These are phyloP conservation scores for Ceriops decandra DNA, from an alignment of 345 rosid species.

Conservation along the genomic window DNA sequence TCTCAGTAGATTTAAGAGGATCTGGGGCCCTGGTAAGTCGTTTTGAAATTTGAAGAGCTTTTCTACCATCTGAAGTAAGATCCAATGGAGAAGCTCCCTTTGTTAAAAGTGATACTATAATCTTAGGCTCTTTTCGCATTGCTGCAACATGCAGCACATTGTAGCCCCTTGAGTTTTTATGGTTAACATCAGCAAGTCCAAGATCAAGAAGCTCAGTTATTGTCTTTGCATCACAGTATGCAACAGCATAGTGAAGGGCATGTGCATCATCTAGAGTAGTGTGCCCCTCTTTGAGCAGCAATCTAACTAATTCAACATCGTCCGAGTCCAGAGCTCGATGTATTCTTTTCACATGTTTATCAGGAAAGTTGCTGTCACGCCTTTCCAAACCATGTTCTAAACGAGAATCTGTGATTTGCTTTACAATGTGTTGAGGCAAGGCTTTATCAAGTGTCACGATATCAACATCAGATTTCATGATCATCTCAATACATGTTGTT, in stretches of 20 bases:
- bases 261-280: conserved; percentile 60
- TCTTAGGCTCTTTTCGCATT: conserved; percentile 70
- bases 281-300: conserved; percentile 67
- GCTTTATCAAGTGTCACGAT: conserved; percentile 55
- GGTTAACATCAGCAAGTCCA: conserved; percentile 64
- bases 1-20: conserved; percentile 44
- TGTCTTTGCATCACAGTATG: conserved; percentile 72
- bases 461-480: conserved; percentile 62
- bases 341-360: conserved; percentile 59
- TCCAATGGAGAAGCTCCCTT: conserved; percentile 73
- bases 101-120: conserved; percentile 61
- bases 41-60: conserved; percentile 65
- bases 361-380: conserved; percentile 35
- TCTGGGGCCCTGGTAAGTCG: conserved; percentile 57
- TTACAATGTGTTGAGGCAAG: conserved; percentile 47
- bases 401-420: conserved; percentile 46
- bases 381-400: conserved; percentile 32
- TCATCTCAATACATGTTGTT: conserved; percentile 43
- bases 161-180: conserved; percentile 57
- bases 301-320: conserved; percentile 75
- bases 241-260: conserved; percentile 82
- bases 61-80: conserved; percentile 67
- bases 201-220: conserved; percentile 69
- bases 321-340: conserved; percentile 79
- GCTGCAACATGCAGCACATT: conserved; percentile 82